These are phyloP conservation scores for Hapsidospora chrysogenum DNA, from an alignment of 495 filamentous ascomycete genomes.

Conservation along the genomic window DNA sequence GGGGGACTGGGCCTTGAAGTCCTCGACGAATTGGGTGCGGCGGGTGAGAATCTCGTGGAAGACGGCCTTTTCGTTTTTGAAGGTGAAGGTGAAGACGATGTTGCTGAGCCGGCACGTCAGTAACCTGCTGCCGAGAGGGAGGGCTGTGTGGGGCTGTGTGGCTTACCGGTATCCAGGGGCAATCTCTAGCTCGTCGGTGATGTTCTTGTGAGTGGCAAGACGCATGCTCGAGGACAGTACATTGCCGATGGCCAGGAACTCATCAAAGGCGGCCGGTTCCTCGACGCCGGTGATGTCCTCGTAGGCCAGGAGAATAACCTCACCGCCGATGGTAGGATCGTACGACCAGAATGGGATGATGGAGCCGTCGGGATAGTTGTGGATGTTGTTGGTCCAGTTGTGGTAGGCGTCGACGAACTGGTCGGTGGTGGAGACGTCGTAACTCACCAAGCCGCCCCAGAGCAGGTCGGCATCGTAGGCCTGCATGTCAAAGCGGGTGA, in stretches of 20 bases:
- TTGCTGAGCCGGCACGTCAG: not conserved
- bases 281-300: not conserved
- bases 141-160: not conserved
- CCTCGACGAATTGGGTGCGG: not conserved
- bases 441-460: not conserved
- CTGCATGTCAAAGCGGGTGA: constrained; percentile 33
- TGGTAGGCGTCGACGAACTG: not conserved
- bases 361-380: not conserved
- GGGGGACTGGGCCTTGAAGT: not conserved
- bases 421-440: not conserved
- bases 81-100: not conserved
- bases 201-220: not conserved
- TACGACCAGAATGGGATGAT: not conserved
- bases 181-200: not conserved
- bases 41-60: not conserved
- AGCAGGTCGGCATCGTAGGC: constrained; percentile 6
- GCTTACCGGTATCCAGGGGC: not conserved
- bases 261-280: not conserved
- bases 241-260: not conserved
- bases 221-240: not conserved
- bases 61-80: not conserved
- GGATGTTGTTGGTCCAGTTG: not conserved
- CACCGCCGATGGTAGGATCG: not conserved
- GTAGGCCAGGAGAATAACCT: not conserved
- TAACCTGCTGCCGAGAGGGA: not conserved